phyloP scores from a whole-genome alignment of 306 rosid species.

The Psophocarpus tetragonolobus region DNA sequence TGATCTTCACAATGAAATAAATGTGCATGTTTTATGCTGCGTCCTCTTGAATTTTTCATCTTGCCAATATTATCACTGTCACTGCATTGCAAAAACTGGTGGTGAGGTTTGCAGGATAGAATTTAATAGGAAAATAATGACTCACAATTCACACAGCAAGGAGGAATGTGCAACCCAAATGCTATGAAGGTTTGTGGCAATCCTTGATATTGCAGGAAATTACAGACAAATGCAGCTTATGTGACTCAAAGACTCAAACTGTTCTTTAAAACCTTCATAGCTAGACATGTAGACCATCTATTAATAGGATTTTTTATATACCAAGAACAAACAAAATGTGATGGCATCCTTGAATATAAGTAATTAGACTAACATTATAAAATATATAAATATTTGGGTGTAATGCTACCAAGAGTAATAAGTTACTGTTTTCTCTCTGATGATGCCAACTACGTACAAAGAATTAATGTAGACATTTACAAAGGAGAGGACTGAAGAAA shows the following conservation, averaged over 20 bases:
- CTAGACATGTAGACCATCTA: background rate
- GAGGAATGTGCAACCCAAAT: background rate
- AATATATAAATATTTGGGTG: background rate
- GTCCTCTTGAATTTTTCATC: slow-evolving; percentile 19
- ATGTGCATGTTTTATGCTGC: slow-evolving; percentile 14
- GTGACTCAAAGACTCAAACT: background rate
- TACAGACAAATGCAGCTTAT: background rate
- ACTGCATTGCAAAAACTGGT: slow-evolving; percentile 41
- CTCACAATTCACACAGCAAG: background rate
- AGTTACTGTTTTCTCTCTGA: background rate
- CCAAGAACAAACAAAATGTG: background rate
- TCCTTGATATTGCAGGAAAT: background rate
- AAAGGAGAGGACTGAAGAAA: background rate
- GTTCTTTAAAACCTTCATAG: background rate
- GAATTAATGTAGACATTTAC: background rate
- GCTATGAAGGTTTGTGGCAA: background rate
- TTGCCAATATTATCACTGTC: background rate
- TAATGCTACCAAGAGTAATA: background rate
- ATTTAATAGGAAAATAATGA: slow-evolving; percentile 33
- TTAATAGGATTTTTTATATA: background rate
- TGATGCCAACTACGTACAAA: background rate
- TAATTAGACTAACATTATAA: background rate
- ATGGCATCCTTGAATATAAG: background rate
- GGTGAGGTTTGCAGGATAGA: slow-evolving; percentile 27
- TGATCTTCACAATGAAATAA: slow-evolving; percentile 14